Evolutionary conservation across 2,329 filamentous ascomycete species (phyloP).

Genomic region (Cladophialophora chaetospira): DNA sequence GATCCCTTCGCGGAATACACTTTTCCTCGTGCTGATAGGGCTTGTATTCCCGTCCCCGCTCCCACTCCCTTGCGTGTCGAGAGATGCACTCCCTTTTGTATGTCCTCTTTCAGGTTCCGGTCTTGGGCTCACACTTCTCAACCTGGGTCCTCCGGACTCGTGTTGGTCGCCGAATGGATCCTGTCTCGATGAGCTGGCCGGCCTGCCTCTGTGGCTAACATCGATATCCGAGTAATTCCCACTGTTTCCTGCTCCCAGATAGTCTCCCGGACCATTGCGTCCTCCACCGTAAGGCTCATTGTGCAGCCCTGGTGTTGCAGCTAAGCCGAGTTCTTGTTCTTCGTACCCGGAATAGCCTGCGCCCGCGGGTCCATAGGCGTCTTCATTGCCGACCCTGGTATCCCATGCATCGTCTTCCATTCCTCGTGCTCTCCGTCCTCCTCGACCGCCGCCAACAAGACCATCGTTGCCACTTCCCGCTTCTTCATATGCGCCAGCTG

Average conservation of each 20-base stretch:
- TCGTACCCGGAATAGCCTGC: conserved; percentile 67
- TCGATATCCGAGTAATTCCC: conserved; percentile 12
- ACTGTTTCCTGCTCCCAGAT: conserved; percentile 44
- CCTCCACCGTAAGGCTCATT: conserved; percentile 49
- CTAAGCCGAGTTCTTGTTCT: conserved; percentile 69
- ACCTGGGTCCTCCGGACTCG: conserved; percentile 56
- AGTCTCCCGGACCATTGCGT: conserved; percentile 29
- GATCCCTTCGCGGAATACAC: conserved; percentile 32
- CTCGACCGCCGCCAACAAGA: conserved; percentile 43
- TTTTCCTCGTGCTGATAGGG: conserved; percentile 33
- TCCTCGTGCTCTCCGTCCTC: conserved; percentile 55
- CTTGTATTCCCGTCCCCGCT: conserved; percentile 30
- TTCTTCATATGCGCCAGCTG: conserved; percentile 71
- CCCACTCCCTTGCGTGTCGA: conserved; percentile 35
- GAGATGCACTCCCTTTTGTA: conserved; percentile 44
- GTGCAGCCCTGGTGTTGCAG: conserved; percentile 37
- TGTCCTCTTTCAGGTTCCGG: conserved; percentile 59
- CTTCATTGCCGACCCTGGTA: conserved; percentile 71
- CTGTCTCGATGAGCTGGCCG: conserved; percentile 32
- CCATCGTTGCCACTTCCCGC: conserved; percentile 43
- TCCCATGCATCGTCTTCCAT: conserved; percentile 90
- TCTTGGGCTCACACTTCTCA: conserved; percentile 73
- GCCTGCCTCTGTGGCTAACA: conserved; percentile 49
- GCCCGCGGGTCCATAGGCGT: conserved; percentile 49
- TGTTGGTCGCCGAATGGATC: conserved; percentile 75